Percentiles rank a stretch among this genome's conserved stretches.
These are phyloP conservation scores for Neofusicoccum sp. DNA, from an alignment of 2,329 filamentous ascomycete genomes.

Conservation along the genomic window DNA sequence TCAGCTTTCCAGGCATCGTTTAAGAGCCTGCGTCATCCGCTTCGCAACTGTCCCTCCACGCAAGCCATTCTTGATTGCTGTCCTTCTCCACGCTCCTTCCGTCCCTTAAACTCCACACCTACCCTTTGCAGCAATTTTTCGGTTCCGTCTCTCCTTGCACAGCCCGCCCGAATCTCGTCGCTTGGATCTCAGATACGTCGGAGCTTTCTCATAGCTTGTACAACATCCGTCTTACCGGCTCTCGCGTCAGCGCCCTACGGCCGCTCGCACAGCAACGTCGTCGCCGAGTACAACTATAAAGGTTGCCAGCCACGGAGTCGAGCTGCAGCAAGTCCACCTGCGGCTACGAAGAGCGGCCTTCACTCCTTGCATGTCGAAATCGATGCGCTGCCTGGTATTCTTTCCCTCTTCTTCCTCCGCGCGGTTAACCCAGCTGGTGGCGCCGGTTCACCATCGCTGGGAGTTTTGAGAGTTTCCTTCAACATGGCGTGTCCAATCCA, in stretches of 20 bases:
- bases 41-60: background rate
- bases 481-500: slow-evolving; percentile 7
- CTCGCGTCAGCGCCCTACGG: slow-evolving; percentile 9
- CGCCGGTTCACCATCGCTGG: slow-evolving; percentile 18
- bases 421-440: slow-evolving; percentile 13
- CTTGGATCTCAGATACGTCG: background rate
- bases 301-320: background rate
- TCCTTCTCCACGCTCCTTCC: slow-evolving; percentile 3
- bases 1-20: background rate
- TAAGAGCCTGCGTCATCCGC: background rate
- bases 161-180: background rate
- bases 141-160: background rate
- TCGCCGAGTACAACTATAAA: background rate
- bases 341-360: background rate
- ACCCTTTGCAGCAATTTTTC: background rate
- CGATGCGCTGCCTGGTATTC: slow-evolving; percentile 12
- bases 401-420: slow-evolving; percentile 1
- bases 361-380: background rate
- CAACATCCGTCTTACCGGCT: background rate
- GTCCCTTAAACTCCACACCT: background rate
- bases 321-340: background rate
- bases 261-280: background rate
- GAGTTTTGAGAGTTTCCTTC: slow-evolving; percentile 3
- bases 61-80: background rate
- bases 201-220: background rate